Conservation (phyloP, 139 green algal genomes). For the Haematococcus lacustris region DNA sequence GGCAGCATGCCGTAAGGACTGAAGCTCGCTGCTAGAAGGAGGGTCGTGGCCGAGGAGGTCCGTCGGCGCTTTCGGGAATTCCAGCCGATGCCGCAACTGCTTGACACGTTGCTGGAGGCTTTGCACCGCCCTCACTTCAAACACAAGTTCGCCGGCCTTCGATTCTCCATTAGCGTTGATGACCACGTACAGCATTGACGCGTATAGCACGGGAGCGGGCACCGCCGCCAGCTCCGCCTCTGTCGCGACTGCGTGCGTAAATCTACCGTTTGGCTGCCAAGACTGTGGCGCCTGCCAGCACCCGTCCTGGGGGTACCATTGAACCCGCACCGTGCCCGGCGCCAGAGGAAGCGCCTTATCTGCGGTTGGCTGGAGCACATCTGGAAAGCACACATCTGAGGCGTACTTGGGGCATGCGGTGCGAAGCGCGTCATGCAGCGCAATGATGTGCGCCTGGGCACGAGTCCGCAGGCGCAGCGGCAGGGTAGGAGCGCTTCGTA, state of each 20-base stretch:
- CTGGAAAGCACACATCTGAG: constrained; percentile 22
- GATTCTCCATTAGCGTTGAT: background rate
- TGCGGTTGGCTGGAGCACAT: constrained; percentile 21
- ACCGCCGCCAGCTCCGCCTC: constrained; percentile 20
- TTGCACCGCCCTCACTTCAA: constrained; percentile 18
- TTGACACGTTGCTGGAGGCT: constrained; percentile 12
- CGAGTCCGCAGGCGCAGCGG: constrained; percentile 5
- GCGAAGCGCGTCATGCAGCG: constrained; percentile 13
- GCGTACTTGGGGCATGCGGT: constrained; percentile 29
- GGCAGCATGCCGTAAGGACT: background rate
- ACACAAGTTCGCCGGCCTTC: constrained; percentile 15
- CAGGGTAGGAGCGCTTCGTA: background rate
- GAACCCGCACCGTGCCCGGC: constrained; percentile 20
- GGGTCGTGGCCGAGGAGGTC: constrained; percentile 27
- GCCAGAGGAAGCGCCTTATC: background rate
- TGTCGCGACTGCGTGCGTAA: background rate
- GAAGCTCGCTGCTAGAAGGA: constrained; percentile 12
- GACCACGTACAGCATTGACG: constrained; percentile 19
- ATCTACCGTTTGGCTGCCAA: constrained; percentile 2
- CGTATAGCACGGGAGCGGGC: constrained; percentile 9
- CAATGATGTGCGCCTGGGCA: background rate
- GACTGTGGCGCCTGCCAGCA: constrained; percentile 24
- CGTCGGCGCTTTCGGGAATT: constrained; percentile 20
- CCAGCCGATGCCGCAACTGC: constrained; percentile 14
- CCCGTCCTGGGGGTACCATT: constrained; percentile 34